Evolutionary conservation across 768 basidiomycete species (phyloP).

Genomic region (Termitomyces eurrhizus): DNA sequence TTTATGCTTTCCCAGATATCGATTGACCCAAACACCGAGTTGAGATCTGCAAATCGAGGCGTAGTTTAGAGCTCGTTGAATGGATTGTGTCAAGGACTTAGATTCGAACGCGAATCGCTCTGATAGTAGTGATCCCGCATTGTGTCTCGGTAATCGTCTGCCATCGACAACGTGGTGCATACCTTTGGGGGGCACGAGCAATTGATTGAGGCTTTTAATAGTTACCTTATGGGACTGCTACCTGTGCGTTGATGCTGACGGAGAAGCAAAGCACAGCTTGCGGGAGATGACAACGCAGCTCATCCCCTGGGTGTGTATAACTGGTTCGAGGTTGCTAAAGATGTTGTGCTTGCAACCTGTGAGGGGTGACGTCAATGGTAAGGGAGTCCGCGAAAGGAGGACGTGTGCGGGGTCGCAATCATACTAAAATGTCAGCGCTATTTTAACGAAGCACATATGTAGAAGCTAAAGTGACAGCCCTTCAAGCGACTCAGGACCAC

Average conservation of each 20-base stretch:
- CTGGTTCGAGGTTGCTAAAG: neutral
- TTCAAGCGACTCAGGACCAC: neutral
- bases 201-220: neutral
- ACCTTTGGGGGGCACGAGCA: neutral
- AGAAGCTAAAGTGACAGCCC: slow-evolving; percentile 2
- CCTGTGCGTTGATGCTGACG: neutral
- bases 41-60: neutral
- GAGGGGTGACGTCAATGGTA: neutral
- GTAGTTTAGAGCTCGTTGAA: neutral
- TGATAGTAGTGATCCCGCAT: neutral
- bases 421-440: neutral
- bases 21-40: too few relatives aligned
- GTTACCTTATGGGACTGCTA: neutral
- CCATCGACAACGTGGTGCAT: neutral
- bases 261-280: neutral
- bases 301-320: neutral
- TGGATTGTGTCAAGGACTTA: slow-evolving; percentile 1
- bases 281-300: neutral
- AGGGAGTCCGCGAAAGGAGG: neutral
- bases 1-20: neutral
- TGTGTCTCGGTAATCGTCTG: neutral
- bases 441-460: neutral
- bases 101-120: neutral
- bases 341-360: neutral
- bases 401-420: neutral